Evolutionary conservation across 1,139 yeast species (phyloP), one percentile per base, ranked within the genome.

Genomic region (Candida smagusa): DNA sequence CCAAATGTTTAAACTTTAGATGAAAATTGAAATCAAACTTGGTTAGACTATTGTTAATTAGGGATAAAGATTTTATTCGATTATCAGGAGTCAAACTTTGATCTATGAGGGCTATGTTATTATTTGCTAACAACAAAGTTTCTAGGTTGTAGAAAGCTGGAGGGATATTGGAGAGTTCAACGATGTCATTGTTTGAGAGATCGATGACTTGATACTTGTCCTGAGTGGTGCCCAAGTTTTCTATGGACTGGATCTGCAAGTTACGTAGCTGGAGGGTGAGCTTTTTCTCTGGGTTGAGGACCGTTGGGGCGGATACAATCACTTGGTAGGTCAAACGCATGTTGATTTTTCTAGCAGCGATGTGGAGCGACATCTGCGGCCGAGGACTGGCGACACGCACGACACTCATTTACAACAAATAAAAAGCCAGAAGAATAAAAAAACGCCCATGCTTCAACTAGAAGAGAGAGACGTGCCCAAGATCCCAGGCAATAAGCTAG

Each of bases 401-500:
- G 26, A 32, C 19, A 28, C 12, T n/a, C 21, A 31, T 21, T 12
- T 33, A 22, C 22, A 21, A 21, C 12, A 12, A 38, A 35, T 28
- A 35, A 35, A 35, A 26, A 9, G 24, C 7, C 23, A 16, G 9
- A 13, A 31, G 6, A 22, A 9, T 25, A 30, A 16, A 16, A 27
- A 29, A 12, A 22, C n/a, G 23, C 9, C n/a, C 19, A 67, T 66
- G 72, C 58, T 68, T 32, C 64, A 63, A 36, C 56, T 69, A 37
- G 67, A 67, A 46, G 80, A 78, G 32, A 70, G 90, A 55, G 78
- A 77, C 31, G 79, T 86, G 48, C 96, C 96, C 9, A 79, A 72
- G 36, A 84, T 90, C 33, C 97, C 97, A 2, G 97, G 97, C 13
- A 76, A 76, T 9, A 67, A 73, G 42, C 84, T 88, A 46, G 84